Conservation (phyloP, 805 yeast genomes). For the Candida arabinofermentans region DNA sequence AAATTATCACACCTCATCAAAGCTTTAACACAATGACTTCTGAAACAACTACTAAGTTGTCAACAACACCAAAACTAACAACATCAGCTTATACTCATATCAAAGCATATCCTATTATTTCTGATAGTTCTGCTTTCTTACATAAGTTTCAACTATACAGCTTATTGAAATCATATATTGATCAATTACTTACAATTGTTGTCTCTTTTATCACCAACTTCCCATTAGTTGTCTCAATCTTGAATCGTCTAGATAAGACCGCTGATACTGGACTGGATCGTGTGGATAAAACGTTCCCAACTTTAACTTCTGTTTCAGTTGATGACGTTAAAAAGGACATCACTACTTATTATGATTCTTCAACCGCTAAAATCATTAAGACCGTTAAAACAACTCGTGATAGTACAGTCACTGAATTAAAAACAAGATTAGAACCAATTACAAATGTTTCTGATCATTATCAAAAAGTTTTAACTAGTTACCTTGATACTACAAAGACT, state of each 20-base stretch:
- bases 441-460: constrained; percentile 28
- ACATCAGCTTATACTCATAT: constrained; percentile 25
- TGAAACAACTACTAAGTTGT: constrained; percentile 4
- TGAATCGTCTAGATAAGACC: constrained; percentile 22
- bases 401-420: constrained; percentile 6
- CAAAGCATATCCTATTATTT: constrained; percentile 28
- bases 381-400: constrained; percentile 10
- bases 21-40: constrained; percentile 3
- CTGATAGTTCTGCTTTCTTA: constrained; percentile 19
- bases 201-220: constrained; percentile 15
- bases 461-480: constrained; percentile 18
- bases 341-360: constrained; percentile 7
- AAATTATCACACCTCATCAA: background rate
- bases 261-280: constrained; percentile 19
- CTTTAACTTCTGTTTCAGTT: constrained; percentile 21
- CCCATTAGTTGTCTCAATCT: constrained; percentile 15
- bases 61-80: constrained; percentile 11
- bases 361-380: constrained; percentile 9
- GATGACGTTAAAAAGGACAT: constrained; percentile 11
- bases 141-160: constrained; percentile 14
- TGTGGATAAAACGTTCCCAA: constrained; percentile 31
- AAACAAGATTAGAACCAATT: constrained; percentile 22
- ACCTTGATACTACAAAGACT: background rate
- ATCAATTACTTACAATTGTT: constrained; percentile 7
- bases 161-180: constrained; percentile 16